Evolutionary conservation across 1,284 basidiomycete species (phyloP).

Genomic region (Cryptococcus hybrid): DNA sequence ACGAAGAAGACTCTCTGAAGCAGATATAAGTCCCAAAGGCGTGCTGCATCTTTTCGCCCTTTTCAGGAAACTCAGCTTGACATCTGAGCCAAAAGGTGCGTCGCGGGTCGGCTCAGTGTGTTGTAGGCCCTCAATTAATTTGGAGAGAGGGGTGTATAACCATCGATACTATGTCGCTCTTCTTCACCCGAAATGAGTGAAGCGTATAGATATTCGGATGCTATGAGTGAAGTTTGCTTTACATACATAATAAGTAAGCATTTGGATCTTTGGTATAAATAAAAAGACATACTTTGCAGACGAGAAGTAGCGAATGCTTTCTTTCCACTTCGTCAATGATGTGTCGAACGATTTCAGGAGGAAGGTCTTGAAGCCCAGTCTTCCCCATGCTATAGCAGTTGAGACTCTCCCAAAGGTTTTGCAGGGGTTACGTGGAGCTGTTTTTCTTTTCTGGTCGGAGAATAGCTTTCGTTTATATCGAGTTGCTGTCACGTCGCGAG

Average conservation of each 20-base stretch:
- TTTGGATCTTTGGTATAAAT: neutral
- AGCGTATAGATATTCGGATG: neutral
- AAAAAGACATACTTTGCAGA: neutral
- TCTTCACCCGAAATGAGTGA: neutral
- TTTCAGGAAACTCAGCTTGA: neutral
- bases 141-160: neutral
- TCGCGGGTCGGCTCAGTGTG: neutral
- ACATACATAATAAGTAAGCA: neutral
- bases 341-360: conserved; percentile 1
- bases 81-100: neutral
- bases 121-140: neutral
- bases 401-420: no score
- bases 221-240: neutral
- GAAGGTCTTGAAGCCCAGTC: neutral
- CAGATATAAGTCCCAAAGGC: neutral
- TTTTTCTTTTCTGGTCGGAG: no score
- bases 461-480: no score
- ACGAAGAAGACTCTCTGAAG: conserved; percentile 1
- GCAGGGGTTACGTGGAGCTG: no score
- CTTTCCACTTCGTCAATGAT: neutral
- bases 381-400: neutral
- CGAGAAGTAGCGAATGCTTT: neutral
- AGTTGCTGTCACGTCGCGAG: no score
- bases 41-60: neutral
- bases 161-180: neutral